phyloP scores from a whole-genome alignment of 129 eudicot genomes.

The Tanacetum coccineum region DNA sequence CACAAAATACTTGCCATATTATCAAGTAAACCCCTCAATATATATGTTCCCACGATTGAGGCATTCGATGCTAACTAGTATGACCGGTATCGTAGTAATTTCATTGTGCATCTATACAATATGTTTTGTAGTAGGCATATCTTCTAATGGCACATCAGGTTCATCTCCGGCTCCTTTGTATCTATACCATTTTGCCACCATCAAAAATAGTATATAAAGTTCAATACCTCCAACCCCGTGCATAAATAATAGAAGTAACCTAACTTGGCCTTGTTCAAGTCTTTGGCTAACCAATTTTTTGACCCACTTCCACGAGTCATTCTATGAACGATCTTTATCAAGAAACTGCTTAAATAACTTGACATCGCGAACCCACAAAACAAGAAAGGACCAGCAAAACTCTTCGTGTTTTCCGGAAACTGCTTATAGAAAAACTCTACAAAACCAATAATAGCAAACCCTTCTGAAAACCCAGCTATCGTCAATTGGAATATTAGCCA shows the following conservation, averaged over 20 bases:
- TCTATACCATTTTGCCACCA: constrained; percentile 62
- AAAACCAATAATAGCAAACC: constrained; percentile 35
- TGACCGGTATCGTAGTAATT: too few species aligned
- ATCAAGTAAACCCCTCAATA: neutral
- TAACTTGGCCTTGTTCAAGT: constrained; percentile 54
- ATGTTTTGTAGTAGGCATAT: constrained; percentile 29
- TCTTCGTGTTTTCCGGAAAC: constrained; percentile 58
- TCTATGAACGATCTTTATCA: constrained; percentile 41
- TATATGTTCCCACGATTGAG: neutral
- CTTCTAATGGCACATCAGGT: constrained; percentile 25
- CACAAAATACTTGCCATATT: neutral
- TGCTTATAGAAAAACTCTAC: constrained; percentile 50
- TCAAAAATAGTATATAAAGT: constrained; percentile 44
- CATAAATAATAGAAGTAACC: constrained; percentile 46
- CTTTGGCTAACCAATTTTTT: constrained; percentile 57
- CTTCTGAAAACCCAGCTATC: constrained; percentile 53
- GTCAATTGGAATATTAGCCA: constrained; percentile 41
- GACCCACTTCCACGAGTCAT: constrained; percentile 26
- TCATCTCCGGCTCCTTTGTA: constrained; percentile 43
- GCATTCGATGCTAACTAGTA: neutral
- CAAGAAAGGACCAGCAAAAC: constrained; percentile 41
- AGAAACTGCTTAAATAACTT: constrained; percentile 46
- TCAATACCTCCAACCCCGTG: constrained; percentile 36
- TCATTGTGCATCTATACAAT: constrained; percentile 16
- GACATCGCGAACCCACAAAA: constrained; percentile 40